A percentile compares a stretch with the other conserved stretches of the same genome.
These are phyloP conservation scores for Codiaeum variegatum DNA, from an alignment of 441 rosid genomes.

Conservation along the genomic window DNA sequence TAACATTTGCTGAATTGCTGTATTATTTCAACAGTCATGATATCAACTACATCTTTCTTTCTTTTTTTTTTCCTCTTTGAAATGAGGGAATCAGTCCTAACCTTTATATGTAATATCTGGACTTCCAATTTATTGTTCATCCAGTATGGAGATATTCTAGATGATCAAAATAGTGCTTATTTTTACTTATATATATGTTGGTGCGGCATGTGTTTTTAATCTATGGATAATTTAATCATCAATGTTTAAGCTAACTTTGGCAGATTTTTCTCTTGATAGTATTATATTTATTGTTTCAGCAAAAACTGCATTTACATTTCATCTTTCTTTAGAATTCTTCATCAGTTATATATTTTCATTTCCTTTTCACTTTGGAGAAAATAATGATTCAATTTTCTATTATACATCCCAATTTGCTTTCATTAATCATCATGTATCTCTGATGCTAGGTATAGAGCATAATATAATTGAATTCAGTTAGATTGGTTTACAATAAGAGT, in stretches of 20 bases:
- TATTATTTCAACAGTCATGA: conserved; percentile 9
- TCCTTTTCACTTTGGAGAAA: not conserved
- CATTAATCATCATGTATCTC: not conserved
- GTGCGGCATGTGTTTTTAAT: not conserved
- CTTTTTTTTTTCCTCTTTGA: too few relatives aligned
- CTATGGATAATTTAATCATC: not conserved
- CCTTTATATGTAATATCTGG: not conserved
- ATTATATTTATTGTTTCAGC: not conserved
- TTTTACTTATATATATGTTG: not conserved
- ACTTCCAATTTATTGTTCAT: not conserved
- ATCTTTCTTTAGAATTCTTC: not conserved
- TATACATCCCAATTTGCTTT: not conserved
- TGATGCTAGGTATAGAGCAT: not conserved
- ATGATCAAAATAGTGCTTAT: not conserved
- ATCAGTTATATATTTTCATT: not conserved
- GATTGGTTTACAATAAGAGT: conserved; percentile 7
- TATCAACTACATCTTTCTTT: not conserved
- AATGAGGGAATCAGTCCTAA: not conserved
- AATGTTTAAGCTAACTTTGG: not conserved
- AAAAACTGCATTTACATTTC: not conserved
- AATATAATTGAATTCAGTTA: conserved; percentile 1
- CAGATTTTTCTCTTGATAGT: not conserved
- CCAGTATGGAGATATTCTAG: conserved; percentile 3
- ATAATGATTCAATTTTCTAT: not conserved
- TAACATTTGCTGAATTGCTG: conserved; percentile 12